These are phyloP conservation scores for Syzygium jambos DNA, from an alignment of 345 rosid genomes.

Conservation along the genomic window DNA sequence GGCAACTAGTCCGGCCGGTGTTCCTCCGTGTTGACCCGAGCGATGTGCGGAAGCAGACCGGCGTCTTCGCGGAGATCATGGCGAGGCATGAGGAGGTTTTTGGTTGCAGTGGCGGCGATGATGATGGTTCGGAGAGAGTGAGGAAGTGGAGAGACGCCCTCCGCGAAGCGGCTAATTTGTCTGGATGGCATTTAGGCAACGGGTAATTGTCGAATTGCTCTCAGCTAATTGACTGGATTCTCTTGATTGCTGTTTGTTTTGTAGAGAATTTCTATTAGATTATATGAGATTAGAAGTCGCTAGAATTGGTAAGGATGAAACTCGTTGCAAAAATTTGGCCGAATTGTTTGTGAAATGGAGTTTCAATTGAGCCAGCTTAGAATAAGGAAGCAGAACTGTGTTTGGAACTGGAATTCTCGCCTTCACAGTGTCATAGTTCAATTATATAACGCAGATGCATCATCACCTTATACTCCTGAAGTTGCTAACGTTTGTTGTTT, in stretches of 20 bases:
- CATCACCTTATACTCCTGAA: background rate
- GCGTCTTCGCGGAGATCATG: background rate
- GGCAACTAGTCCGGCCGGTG: slow-evolving; percentile 9
- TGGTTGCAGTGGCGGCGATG: no score
- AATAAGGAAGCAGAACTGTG: background rate
- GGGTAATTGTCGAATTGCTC: background rate
- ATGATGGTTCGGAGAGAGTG: background rate
- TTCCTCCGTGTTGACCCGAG: slow-evolving; percentile 9
- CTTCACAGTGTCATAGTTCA: background rate
- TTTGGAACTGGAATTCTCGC: background rate
- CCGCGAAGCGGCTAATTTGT: background rate
- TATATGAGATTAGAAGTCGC: background rate
- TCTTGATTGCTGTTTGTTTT: background rate
- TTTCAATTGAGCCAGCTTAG: background rate
- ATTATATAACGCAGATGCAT: background rate
- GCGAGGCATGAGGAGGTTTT: background rate
- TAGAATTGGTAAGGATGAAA: background rate
- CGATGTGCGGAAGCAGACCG: slow-evolving; percentile 4
- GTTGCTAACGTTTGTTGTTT: background rate
- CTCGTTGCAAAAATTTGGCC: background rate
- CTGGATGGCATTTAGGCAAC: slow-evolving; percentile 6
- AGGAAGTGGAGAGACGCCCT: slow-evolving; percentile 10
- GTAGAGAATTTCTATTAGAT: background rate
- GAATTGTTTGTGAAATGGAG: background rate
- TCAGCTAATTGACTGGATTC: background rate